phyloP scores from a whole-genome alignment of 164 flowering plant species.

The Pachysandra terminalis region DNA sequence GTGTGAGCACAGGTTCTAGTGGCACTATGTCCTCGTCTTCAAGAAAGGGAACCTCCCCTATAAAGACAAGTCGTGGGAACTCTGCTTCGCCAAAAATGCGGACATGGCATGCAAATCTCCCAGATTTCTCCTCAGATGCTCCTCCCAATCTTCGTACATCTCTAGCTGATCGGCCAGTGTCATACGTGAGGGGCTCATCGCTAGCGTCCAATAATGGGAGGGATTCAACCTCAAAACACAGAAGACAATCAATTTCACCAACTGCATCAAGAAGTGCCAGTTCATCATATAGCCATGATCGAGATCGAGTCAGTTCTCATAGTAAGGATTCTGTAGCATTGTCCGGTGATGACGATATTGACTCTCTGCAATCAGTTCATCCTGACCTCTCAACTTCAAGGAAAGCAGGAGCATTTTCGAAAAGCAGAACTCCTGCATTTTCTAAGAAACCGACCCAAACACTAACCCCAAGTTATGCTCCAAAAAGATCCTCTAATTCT shows the following conservation, averaged over 20 bases:
- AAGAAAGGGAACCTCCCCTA: conserved; percentile 69
- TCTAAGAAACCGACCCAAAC: conserved; percentile 55
- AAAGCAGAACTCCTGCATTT: conserved; percentile 38
- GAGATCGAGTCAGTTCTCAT: conserved; percentile 60
- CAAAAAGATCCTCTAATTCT: conserved; percentile 80
- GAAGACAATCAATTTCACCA: conserved; percentile 88
- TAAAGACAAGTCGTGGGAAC: conserved; percentile 63
- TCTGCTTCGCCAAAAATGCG: conserved; percentile 85
- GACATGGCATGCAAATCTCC: conserved; percentile 85
- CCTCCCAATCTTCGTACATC: conserved; percentile 99
- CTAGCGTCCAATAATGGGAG: conserved; percentile 86
- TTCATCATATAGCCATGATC: conserved; percentile 75
- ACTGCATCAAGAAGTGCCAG: conserved; percentile 79
- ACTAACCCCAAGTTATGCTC: conserved; percentile 65
- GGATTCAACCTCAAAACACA: conserved; percentile 37
- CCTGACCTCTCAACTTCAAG: conserved; percentile 35
- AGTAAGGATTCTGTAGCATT: conserved; percentile 86
- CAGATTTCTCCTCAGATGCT: conserved; percentile 84
- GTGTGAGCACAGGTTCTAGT: conserved; percentile 65
- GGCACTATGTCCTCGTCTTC: conserved; percentile 39
- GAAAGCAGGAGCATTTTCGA: conserved; percentile 44
- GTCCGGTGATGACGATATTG: conserved; percentile 87
- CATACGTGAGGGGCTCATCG: conserved; percentile 86
- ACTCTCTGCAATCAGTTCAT: conserved; percentile 61
- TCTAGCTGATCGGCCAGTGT: conserved; percentile 77